Evolutionary conservation across 495 filamentous ascomycete genomes (phyloP).

Genomic region (Wilcoxina mikolae): DNA sequence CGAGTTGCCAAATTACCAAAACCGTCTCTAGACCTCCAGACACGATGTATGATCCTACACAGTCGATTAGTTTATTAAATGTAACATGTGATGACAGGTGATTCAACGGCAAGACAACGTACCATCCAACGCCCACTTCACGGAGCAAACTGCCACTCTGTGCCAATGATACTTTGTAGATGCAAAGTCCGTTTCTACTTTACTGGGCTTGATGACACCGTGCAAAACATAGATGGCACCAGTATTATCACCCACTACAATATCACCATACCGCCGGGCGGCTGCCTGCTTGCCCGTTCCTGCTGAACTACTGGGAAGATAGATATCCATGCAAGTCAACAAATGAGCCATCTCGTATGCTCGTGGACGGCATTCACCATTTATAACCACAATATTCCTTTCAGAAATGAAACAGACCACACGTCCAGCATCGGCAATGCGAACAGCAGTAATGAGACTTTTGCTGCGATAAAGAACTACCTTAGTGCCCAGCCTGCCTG

Average conservation of each 20-base stretch:
- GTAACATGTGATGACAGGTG: background rate
- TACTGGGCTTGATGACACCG: conserved; percentile 43
- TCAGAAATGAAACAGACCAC: background rate
- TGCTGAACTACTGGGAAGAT: conserved; percentile 9
- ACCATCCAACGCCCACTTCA: conserved; percentile 90
- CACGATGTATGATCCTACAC: conserved; percentile 82
- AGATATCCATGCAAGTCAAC: conserved; percentile 39
- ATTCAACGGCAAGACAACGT: conserved; percentile 28
- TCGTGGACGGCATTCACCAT: background rate
- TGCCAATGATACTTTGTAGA: conserved; percentile 72
- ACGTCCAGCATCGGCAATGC: background rate
- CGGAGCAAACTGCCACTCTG: conserved; percentile 56
- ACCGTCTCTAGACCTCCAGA: conserved; percentile 86
- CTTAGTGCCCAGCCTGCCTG: background rate
- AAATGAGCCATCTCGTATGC: conserved; percentile 17
- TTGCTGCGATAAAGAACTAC: background rate
- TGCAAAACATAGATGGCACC: conserved; percentile 63
- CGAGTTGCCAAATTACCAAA: conserved; percentile 87
- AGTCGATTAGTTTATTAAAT: conserved; percentile 22
- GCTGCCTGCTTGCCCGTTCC: conserved; percentile 28
- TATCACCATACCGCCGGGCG: conserved; percentile 37
- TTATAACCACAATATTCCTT: background rate
- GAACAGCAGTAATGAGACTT: background rate
- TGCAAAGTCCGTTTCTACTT: conserved; percentile 9
- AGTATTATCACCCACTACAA: conserved; percentile 57